Percentiles rank a stretch among this genome's conserved stretches.
phyloP scores from a whole-genome alignment of 805 yeast genomes.

The Candida cerambycidarum region DNA sequence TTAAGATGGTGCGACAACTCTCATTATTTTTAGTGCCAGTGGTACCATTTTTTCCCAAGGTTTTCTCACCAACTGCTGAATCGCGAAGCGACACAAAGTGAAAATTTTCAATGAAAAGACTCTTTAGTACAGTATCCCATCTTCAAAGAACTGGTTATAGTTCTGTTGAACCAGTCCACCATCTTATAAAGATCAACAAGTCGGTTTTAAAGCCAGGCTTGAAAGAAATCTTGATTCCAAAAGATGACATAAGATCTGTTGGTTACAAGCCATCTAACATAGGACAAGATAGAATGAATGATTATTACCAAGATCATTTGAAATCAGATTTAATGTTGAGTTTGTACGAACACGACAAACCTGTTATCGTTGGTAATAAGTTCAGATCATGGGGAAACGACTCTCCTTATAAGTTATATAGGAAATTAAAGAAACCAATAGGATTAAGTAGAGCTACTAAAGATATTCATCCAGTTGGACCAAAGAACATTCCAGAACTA shows the following conservation, averaged over 20 bases:
- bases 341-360: constrained; percentile 67
- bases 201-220: constrained; percentile 71
- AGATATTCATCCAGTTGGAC: constrained; percentile 65
- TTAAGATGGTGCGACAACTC: too few species aligned
- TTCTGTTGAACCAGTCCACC: constrained; percentile 89
- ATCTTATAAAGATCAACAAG: constrained; percentile 74
- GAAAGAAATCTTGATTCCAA: constrained; percentile 62
- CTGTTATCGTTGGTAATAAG: constrained; percentile 60
- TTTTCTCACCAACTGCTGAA: background rate
- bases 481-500: constrained; percentile 70
- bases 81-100: constrained; percentile 2
- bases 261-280: constrained; percentile 72
- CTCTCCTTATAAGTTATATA: constrained; percentile 85
- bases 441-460: constrained; percentile 77
- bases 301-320: constrained; percentile 73
- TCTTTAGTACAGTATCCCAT: constrained; percentile 46
- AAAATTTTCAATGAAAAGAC: constrained; percentile 3
- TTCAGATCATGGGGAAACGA: constrained; percentile 82
- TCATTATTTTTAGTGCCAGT: too few species aligned
- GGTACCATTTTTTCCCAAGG: too few species aligned
- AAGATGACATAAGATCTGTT: constrained; percentile 77
- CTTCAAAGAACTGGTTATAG: constrained; percentile 51
- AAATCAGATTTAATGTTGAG: constrained; percentile 76
- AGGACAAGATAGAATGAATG: constrained; percentile 76
- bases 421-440: constrained; percentile 71